Evolutionary conservation across 768 basidiomycete species (phyloP).

Genomic region (Chalciporus pseudorubinellus): DNA sequence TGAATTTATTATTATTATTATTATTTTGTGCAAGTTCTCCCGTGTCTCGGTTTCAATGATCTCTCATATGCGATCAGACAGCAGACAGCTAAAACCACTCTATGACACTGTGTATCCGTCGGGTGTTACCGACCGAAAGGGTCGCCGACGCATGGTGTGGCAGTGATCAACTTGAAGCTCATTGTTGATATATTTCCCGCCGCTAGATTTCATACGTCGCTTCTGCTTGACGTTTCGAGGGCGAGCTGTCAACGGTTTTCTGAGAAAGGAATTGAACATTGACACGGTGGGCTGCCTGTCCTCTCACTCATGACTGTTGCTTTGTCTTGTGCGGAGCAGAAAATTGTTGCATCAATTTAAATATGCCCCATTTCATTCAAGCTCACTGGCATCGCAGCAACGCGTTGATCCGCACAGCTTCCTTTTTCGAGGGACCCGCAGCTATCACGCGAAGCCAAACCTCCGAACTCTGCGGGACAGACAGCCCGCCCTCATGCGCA

Average conservation of each 20-base stretch:
- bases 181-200: slow-evolving; percentile 24
- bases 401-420: background rate
- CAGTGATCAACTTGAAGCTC: slow-evolving; percentile 23
- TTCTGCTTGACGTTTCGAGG: slow-evolving; percentile 26
- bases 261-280: slow-evolving; percentile 9
- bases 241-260: slow-evolving; percentile 22
- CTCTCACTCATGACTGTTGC: background rate
- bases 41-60: too few species aligned
- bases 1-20: too few species aligned
- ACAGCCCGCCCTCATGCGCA: background rate
- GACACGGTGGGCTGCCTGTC: too few species aligned
- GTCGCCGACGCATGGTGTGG: too few species aligned
- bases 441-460: background rate
- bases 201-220: slow-evolving; percentile 4
- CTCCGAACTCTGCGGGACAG: background rate
- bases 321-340: background rate
- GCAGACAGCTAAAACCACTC: too few species aligned
- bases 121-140: too few species aligned
- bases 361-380: background rate
- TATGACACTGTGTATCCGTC: too few species aligned
- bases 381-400: background rate
- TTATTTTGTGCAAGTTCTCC: too few species aligned
- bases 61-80: too few species aligned
- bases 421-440: background rate
- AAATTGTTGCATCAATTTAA: background rate